Evolutionary conservation across 2,329 filamentous ascomycete species (phyloP).

Genomic region (Chalaropsis ovoidea): DNA sequence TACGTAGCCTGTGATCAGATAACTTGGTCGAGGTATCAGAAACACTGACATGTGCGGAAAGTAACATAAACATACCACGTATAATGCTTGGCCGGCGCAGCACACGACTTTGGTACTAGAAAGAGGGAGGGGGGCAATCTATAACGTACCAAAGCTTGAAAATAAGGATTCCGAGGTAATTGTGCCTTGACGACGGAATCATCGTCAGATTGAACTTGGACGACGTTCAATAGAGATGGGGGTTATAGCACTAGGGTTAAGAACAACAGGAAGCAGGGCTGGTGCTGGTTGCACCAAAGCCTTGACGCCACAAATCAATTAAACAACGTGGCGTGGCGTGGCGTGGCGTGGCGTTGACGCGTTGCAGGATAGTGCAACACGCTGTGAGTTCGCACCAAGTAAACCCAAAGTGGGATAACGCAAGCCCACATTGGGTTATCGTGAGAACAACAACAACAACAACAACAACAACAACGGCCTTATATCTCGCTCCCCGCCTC

Average conservation of each 20-base stretch:
- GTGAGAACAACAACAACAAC: background rate
- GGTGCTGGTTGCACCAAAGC: too few species aligned
- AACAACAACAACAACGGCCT: too few species aligned
- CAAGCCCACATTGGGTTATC: background rate
- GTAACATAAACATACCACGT: slow-evolving; percentile 2
- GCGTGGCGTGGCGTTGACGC: too few species aligned
- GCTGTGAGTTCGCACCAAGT: background rate
- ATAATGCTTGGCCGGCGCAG: background rate
- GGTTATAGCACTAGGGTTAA: background rate
- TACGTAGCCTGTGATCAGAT: slow-evolving; percentile 1
- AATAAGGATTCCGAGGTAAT: background rate
- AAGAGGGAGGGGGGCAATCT: background rate
- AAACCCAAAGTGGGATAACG: background rate
- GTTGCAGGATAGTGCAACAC: too few species aligned
- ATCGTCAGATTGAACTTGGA: background rate
- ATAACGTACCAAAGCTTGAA: background rate
- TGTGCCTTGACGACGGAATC: background rate
- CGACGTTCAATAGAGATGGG: background rate
- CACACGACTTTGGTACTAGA: background rate
- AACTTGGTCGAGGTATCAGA: background rate
- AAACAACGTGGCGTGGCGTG: too few species aligned
- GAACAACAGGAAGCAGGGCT: too few species aligned
- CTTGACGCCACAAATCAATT: too few species aligned
- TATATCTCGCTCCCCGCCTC: too few species aligned
- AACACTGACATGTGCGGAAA: slow-evolving; percentile 1